Evolutionary conservation across 306 rosid genomes (phyloP), one percentile per base, ranked within the genome.

Genomic region (Calophaca sinica): DNA sequence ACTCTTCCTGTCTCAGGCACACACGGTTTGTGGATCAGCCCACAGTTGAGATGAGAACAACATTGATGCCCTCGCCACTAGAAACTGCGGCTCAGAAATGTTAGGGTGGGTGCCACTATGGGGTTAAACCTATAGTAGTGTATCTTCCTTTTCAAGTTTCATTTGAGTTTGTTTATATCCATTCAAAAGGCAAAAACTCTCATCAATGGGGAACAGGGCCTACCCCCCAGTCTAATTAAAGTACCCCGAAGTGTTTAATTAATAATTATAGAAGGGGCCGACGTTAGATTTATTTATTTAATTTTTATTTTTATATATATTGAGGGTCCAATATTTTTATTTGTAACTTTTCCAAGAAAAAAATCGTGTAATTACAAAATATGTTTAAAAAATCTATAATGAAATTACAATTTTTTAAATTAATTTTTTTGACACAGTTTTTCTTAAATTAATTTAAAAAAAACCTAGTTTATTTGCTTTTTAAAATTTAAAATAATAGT

Each of bases 11-110:
- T 20, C 59, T 58, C 44, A 45, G 1, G 8, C 5, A 45, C 69
- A 55, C 62, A 68, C 52, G 68, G 69, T 35, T 77, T 66, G 54
- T 12, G 60, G 59, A 44, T 26, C 74, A 66, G 68, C 80, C 50
- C 64, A 55, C 63, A 6, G 70, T 39, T 60, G 35, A 59, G 50
- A 62, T n/a, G n/a, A n/a, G n/a, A n/a, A n/a, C n/a, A n/a, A 74
- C 11, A 4, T 38, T 62, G 71, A 74, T 62, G 9, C 39, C 73
- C 49, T 14, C 60, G 46, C 46, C 57, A 13, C 68, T 74, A 5
- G 12, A 29, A 58, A 58, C 14, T 28, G 51, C 42, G 31, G 44
- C 10, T 3, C 2, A 14, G 36, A 53, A 52, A 53, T 29, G 59
- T 9, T 9, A 13, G 31, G 50, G 50, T 44, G 68, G 66, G 80